Conservation (phyloP, 495 filamentous ascomycete genomes). For the Neurospora sp. region DNA sequence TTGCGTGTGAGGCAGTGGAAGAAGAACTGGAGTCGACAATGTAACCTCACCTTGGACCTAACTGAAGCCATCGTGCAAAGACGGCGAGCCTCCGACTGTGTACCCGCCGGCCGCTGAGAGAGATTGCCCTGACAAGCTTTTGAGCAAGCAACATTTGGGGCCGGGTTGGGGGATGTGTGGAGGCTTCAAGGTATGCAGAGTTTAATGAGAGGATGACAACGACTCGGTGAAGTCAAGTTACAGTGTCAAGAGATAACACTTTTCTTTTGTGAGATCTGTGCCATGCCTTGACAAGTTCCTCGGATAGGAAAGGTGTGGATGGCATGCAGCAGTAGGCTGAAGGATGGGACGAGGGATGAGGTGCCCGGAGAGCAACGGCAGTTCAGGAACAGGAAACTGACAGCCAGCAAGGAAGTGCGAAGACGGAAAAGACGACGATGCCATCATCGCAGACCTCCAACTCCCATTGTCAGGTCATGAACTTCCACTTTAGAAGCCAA, state of each 20-base stretch:
- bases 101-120: background rate
- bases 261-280: background rate
- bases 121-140: background rate
- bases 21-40: background rate
- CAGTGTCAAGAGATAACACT: background rate
- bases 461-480: background rate
- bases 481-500: background rate
- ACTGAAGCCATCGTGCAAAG: background rate
- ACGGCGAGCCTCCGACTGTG: background rate
- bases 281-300: background rate
- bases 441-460: background rate
- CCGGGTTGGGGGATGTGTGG: background rate
- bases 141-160: background rate
- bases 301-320: constrained; percentile 5
- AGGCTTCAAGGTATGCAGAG: background rate
- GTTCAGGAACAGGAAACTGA: background rate
- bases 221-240: background rate
- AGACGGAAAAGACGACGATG: background rate
- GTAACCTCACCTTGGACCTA: background rate
- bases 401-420: background rate
- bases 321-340: background rate
- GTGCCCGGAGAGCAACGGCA: background rate
- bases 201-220: background rate
- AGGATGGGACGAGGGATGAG: background rate
- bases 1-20: constrained; percentile 14